phyloP scores from a whole-genome alignment of 208 protist species.

The Angomonas desouzai region DNA sequence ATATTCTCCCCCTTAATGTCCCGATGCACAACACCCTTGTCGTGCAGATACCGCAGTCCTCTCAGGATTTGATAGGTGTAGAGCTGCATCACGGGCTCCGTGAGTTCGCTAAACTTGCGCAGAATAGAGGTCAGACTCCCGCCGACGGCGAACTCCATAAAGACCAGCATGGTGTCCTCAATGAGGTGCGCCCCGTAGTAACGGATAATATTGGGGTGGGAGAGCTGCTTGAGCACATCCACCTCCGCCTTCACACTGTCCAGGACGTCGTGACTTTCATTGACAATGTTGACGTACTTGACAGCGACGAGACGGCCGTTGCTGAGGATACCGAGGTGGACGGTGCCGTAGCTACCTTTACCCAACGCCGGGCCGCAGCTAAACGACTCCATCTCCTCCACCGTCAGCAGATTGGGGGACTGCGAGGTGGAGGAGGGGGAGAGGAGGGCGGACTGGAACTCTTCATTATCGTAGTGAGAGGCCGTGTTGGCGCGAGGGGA shows the following conservation, averaged over 20 bases:
- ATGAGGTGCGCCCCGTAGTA: slow-evolving; percentile 75
- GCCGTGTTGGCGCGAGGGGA: slow-evolving; percentile 14
- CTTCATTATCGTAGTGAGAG: slow-evolving; percentile 13
- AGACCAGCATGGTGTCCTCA: slow-evolving; percentile 74
- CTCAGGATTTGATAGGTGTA: slow-evolving; percentile 75
- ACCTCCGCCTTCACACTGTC: slow-evolving; percentile 59
- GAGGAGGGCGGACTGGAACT: slow-evolving; percentile 1
- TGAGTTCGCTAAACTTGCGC: slow-evolving; percentile 67
- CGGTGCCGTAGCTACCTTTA: slow-evolving; percentile 67
- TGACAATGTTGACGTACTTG: slow-evolving; percentile 60
- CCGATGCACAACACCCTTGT: slow-evolving; percentile 84
- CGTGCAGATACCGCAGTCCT: slow-evolving; percentile 85
- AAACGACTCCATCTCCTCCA: slow-evolving; percentile 78
- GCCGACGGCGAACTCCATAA: slow-evolving; percentile 89
- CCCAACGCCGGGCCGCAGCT: slow-evolving; percentile 66
- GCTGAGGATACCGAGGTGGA: slow-evolving; percentile 56
- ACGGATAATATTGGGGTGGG: slow-evolving; percentile 81
- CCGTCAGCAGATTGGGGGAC: slow-evolving; percentile 38
- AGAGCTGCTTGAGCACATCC: slow-evolving; percentile 68
- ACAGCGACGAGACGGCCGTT: slow-evolving; percentile 58
- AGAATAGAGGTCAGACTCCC: slow-evolving; percentile 78
- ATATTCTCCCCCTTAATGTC: slow-evolving; percentile 92
- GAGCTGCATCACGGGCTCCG: slow-evolving; percentile 68
- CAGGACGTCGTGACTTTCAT: slow-evolving; percentile 43
- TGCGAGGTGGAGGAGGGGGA: slow-evolving; percentile 17